These are phyloP conservation scores for Scenedesmus sp. DNA, from an alignment of 163 green algal species.

Conservation along the genomic window DNA sequence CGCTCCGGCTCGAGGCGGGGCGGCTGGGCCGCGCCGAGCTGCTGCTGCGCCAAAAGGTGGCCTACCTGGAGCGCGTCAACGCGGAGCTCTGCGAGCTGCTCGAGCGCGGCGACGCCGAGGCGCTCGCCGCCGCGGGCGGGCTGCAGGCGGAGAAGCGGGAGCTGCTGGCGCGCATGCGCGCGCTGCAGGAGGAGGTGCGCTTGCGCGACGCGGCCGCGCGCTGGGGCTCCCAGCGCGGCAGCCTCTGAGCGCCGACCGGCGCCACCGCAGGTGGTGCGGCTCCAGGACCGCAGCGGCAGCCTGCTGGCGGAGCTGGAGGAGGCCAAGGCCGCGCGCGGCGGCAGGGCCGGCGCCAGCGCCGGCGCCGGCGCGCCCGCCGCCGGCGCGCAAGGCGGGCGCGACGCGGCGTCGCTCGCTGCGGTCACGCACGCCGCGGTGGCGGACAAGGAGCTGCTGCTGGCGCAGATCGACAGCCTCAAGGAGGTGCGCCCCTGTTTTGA, in stretches of 20 bases:
- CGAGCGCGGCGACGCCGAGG: constrained; percentile 62
- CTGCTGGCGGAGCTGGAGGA: constrained; percentile 46
- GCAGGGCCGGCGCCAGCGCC: neutral
- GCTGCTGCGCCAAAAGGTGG: constrained; percentile 65
- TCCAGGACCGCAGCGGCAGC: constrained; percentile 56
- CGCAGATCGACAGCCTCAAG: constrained; percentile 66
- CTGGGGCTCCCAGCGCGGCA: neutral
- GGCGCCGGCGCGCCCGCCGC: neutral
- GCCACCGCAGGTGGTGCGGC: constrained; percentile 34
- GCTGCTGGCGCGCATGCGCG: constrained; percentile 35
- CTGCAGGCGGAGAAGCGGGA: constrained; percentile 55
- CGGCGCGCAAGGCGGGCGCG: neutral
- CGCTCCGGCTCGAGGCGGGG: constrained; percentile 62
- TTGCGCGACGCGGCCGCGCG: neutral
- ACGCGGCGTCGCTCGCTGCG: constrained; percentile 13
- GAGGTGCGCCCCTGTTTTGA: no score
- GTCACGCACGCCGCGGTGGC: no score
- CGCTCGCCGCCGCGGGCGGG: constrained; percentile 36
- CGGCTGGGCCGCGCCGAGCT: constrained; percentile 57
- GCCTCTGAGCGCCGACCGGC: neutral
- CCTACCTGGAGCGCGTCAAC: constrained; percentile 69
- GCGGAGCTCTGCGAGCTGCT: constrained; percentile 66
- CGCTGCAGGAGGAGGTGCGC: constrained; percentile 56
- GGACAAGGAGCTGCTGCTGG: constrained; percentile 49
- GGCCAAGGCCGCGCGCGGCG: constrained; percentile 6